These are phyloP conservation scores for Fusarium compactum DNA, from an alignment of 2,329 filamentous ascomycete genomes.

Conservation along the genomic window DNA sequence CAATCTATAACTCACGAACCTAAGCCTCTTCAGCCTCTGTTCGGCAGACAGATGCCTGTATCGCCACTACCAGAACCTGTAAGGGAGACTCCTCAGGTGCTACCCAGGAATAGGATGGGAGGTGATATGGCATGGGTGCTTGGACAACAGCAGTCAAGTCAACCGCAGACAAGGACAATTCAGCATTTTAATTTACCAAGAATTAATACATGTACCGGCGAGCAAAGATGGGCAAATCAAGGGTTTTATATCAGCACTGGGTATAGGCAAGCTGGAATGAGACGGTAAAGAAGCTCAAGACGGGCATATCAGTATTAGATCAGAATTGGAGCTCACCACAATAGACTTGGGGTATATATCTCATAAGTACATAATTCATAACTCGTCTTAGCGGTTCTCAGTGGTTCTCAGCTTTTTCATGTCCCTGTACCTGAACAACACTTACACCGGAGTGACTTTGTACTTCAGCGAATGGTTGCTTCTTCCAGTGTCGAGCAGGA, in stretches of 20 bases:
- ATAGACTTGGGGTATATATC: slow-evolving; percentile 1
- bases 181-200: background rate
- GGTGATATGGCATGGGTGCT: background rate
- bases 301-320: background rate
- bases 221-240: slow-evolving; percentile 4
- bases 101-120: background rate
- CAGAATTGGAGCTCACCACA: background rate
- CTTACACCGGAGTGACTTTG: background rate
- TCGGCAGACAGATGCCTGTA: slow-evolving; percentile 2
- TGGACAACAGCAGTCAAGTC: background rate
- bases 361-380: slow-evolving; percentile 11
- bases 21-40: slow-evolving; percentile 37
- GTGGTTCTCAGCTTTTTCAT: background rate
- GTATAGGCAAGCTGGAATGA: background rate
- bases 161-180: background rate
- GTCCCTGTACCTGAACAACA: slow-evolving; percentile 6
- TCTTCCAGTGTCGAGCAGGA: slow-evolving; percentile 46
- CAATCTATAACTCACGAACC: slow-evolving; percentile 4
- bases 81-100: background rate
- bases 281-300: background rate
- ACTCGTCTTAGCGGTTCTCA: background rate
- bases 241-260: background rate
- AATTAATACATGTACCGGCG: background rate
- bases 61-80: background rate
- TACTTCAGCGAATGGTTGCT: slow-evolving; percentile 36